Evolutionary conservation across 2,329 filamentous ascomycete species (phyloP).

Genomic region (Teratosphaeria destructans): DNA sequence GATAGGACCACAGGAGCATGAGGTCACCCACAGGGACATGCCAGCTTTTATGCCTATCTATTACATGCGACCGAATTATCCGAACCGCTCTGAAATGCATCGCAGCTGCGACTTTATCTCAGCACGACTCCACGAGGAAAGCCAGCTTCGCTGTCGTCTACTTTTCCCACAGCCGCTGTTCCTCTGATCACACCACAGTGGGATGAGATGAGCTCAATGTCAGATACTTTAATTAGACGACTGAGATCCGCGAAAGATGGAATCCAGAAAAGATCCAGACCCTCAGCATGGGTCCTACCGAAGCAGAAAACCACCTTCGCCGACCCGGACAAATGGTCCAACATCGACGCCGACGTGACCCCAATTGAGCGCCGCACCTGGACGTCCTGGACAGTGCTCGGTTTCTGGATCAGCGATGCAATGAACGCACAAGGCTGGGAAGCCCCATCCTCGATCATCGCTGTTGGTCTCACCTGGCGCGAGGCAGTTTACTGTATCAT

Average conservation of each 20-base stretch:
- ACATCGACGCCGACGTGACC: constrained; percentile 37
- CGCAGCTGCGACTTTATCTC: too few relatives aligned
- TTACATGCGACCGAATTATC: neutral
- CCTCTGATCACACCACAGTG: neutral
- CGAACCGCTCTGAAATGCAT: too few relatives aligned
- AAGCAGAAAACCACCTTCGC: constrained; percentile 31
- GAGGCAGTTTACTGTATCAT: constrained; percentile 27
- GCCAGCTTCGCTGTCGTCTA: too few relatives aligned
- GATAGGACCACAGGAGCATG: neutral
- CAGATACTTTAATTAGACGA: neutral
- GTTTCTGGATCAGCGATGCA: constrained; percentile 38
- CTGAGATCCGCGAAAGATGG: neutral
- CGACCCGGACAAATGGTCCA: constrained; percentile 33
- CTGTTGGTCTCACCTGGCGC: constrained; percentile 34
- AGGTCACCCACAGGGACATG: neutral
- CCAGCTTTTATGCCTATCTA: neutral
- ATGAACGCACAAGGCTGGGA: constrained; percentile 38
- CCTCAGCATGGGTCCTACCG: constrained; percentile 32
- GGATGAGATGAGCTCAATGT: neutral
- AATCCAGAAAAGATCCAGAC: constrained; percentile 26
- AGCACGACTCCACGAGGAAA: too few relatives aligned
- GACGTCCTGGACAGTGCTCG: constrained; percentile 32
- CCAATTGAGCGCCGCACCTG: constrained; percentile 37
- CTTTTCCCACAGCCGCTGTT: too few relatives aligned
- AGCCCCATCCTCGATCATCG: constrained; percentile 37